Percentiles rank a stretch among this genome's conserved stretches.
phyloP scores from a whole-genome alignment of 1,139 yeast species.

The Sugiyamaella pinicola region DNA sequence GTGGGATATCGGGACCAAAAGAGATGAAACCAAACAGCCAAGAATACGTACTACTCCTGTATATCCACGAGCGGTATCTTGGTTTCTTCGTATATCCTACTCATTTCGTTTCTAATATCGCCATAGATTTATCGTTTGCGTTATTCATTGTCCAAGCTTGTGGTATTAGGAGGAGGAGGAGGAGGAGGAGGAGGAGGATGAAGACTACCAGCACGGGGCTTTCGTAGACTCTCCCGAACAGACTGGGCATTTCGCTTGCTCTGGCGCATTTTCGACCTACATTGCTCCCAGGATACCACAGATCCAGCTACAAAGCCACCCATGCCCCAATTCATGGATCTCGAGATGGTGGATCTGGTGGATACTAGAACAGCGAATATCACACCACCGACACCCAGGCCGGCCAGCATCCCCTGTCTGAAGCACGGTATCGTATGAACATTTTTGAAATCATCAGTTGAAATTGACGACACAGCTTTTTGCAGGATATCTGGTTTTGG shows the following conservation, averaged over 20 bases:
- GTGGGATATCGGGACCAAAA: too few relatives aligned
- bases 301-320: conserved; percentile 82
- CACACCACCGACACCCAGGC: conserved; percentile 82
- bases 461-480: conserved; percentile 33
- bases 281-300: conserved; percentile 90
- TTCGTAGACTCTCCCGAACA: conserved; percentile 14
- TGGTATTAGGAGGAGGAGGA: not conserved
- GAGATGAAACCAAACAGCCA: too few relatives aligned
- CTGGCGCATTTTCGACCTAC: conserved; percentile 69
- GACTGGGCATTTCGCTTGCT: conserved; percentile 58
- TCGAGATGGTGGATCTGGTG: conserved; percentile 62
- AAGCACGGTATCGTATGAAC: conserved; percentile 80
- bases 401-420: conserved; percentile 84
- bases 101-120: not conserved
- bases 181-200: not conserved
- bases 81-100: too few relatives aligned
- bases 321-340: conserved; percentile 79
- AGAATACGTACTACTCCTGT: too few relatives aligned
- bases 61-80: too few relatives aligned
- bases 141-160: not conserved
- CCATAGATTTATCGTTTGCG: not conserved
- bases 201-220: conserved; percentile 1
- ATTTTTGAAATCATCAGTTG: conserved; percentile 57
- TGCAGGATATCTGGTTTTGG: conserved; percentile 28
- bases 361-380: conserved; percentile 65